A percentile compares a stretch with the other conserved stretches of the same genome.
These are phyloP conservation scores for Dryas drummondii DNA, from an alignment of 306 rosid genomes.

Conservation along the genomic window DNA sequence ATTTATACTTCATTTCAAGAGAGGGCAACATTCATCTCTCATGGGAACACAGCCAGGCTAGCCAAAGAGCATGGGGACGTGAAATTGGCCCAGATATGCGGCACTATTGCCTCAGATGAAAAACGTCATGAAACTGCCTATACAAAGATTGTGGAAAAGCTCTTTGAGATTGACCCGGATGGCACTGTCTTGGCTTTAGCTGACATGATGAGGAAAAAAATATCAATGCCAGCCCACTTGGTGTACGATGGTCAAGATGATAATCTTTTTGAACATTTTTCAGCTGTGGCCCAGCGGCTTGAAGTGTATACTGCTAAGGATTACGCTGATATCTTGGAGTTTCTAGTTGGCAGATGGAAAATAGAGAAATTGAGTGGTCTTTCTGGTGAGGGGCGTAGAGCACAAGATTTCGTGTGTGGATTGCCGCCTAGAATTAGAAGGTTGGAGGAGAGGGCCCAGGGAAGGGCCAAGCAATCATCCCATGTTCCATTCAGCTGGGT, in stretches of 20 bases:
- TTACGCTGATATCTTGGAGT: constrained; percentile 60
- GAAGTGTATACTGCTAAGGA: constrained; percentile 56
- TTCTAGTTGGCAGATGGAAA: constrained; percentile 53
- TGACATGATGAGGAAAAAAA: constrained; percentile 59
- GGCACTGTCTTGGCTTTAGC: constrained; percentile 54
- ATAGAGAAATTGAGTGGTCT: constrained; percentile 50
- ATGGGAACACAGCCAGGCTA: constrained; percentile 58
- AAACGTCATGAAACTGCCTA: constrained; percentile 57
- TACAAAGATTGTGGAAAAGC: constrained; percentile 63
- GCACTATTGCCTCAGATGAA: constrained; percentile 55
- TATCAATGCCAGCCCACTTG: constrained; percentile 61
- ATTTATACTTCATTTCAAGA: constrained; percentile 63
- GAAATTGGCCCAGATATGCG: constrained; percentile 55
- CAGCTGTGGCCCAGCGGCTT: constrained; percentile 50
- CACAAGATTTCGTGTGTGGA: constrained; percentile 49
- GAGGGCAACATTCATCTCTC: constrained; percentile 62
- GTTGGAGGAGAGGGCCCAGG: constrained; percentile 51
- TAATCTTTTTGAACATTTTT: constrained; percentile 44
- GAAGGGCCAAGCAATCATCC: constrained; percentile 44
- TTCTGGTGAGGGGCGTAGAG: constrained; percentile 42
- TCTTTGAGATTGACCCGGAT: constrained; percentile 54
- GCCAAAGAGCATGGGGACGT: constrained; percentile 55
- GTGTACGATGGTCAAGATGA: constrained; percentile 50
- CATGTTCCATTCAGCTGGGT: constrained; percentile 52
- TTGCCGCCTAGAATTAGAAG: constrained; percentile 47